Evolutionary conservation across 2,329 filamentous ascomycete species (phyloP), one percentile per base, ranked within the genome.

Genomic region (Akanthomyces lecanii): DNA sequence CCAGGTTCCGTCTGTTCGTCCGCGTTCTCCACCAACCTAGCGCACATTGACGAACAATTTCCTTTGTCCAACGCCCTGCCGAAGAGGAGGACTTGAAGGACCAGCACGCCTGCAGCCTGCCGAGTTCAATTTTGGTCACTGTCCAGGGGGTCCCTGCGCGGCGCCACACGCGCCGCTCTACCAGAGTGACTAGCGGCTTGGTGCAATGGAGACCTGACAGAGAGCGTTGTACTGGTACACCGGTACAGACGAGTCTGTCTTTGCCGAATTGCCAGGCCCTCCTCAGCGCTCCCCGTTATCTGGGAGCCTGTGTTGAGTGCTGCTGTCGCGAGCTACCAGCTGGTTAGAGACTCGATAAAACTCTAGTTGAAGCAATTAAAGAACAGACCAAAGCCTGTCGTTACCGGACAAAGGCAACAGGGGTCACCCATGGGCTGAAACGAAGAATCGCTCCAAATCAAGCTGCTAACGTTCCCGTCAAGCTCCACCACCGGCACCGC

Each of bases 51-150:
- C 58, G 50, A 61, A 61, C 58, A 61, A 61, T 54, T 93, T 86
- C 74, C 95, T 91, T 85, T 95, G 98, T 68, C 94, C 94, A 44
- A 99, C 87, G 85, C 95, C 95, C 78, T 99, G 95, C 72, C 95
- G 36, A 42, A 23, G 40, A 52, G 48, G 23, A 45, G 40, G 18
- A 21, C 48, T 59, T 16, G 57, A 6, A 36, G 3, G 33, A 36
- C 33, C 33, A 36, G 33, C 33, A 36, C 33, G 33, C 33, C 33
- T 30, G 36, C 48, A 45, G 53, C 18, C 47, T 33, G 8, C 45
- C 48, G 58, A 38, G 38, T 38, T 38, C 50, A 61, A 61, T 54
- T 54, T 61, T 28, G 33, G 58, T 33, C 36, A 16, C 36, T 47
- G 25, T 45, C 45, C 58, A 54, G 48, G 58, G 48, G 58, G 58